These are phyloP conservation scores for Ceratobasidium sp. DNA, from an alignment of 1,284 basidiomycete genomes.

Conservation along the genomic window DNA sequence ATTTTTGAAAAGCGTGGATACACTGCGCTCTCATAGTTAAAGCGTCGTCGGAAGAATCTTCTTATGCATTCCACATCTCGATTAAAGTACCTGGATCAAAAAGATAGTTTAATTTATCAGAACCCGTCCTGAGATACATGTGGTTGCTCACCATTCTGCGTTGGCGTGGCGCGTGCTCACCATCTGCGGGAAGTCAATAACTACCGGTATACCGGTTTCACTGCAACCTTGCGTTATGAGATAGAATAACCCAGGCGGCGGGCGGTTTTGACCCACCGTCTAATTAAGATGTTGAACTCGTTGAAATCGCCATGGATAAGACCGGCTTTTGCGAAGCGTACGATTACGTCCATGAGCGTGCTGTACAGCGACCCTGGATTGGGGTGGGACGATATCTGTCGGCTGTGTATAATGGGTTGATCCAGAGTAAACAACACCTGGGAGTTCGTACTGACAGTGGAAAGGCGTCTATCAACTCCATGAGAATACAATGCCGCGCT, in stretches of 20 bases:
- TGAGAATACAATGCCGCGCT: slow-evolving; percentile 91
- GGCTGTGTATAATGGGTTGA: slow-evolving; percentile 56
- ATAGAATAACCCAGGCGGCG: not conserved
- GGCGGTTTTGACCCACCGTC: not conserved
- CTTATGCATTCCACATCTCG: slow-evolving; percentile 97
- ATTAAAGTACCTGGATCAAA: slow-evolving; percentile 90
- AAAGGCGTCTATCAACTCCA: slow-evolving; percentile 95
- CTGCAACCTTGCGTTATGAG: slow-evolving; percentile 44
- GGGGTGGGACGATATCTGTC: slow-evolving; percentile 85
- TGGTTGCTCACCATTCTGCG: slow-evolving; percentile 84
- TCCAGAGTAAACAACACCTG: slow-evolving; percentile 39
- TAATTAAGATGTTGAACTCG: slow-evolving; percentile 97
- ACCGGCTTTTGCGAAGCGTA: slow-evolving; percentile 90
- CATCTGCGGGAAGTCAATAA: slow-evolving; percentile 99
- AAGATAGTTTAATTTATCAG: slow-evolving; percentile 30
- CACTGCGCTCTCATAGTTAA: slow-evolving; percentile 88
- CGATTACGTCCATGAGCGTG: slow-evolving; percentile 92
- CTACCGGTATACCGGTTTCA: slow-evolving; percentile 81
- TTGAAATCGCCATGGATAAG: slow-evolving; percentile 99
- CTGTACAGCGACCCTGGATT: slow-evolving; percentile 92
- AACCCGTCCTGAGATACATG: slow-evolving; percentile 40
- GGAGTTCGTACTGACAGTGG: slow-evolving; percentile 70
- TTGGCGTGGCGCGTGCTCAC: slow-evolving; percentile 96
- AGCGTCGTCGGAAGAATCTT: slow-evolving; percentile 90
- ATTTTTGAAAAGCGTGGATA: slow-evolving; percentile 80